Evolutionary conservation across 2,329 filamentous ascomycete genomes (phyloP).

Genomic region (Botrytis sinoallii): DNA sequence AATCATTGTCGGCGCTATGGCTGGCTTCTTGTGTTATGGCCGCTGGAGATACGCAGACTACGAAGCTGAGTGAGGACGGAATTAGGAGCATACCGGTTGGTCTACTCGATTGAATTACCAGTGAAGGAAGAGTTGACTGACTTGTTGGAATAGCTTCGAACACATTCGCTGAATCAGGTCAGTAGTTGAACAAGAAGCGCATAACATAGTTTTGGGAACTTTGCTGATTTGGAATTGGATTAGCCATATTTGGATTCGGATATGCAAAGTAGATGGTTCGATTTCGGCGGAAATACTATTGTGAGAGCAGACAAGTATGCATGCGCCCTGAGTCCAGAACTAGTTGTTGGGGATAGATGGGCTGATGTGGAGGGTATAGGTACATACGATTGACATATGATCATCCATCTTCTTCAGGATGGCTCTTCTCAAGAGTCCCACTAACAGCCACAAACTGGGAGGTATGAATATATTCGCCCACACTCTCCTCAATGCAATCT

Average conservation of each 20-base stretch:
- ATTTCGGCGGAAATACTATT: conserved; percentile 95
- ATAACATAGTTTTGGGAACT: background rate
- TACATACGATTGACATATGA: conserved; percentile 93
- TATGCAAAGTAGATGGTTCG: conserved; percentile 98
- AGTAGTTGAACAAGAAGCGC: conserved; percentile 37
- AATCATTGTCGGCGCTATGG: conserved; percentile 33
- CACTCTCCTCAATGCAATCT: background rate
- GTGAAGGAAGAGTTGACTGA: background rate
- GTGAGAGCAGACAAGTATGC: conserved; percentile 68
- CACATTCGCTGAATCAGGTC: conserved; percentile 79
- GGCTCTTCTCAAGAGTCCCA: conserved; percentile 90
- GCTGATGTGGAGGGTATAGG: conserved; percentile 45
- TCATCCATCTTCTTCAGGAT: conserved; percentile 84
- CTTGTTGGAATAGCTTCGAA: conserved; percentile 62
- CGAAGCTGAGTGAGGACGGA: conserved; percentile 39
- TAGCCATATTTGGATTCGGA: conserved; percentile 97
- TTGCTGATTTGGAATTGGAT: conserved; percentile 24
- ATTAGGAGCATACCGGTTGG: conserved; percentile 65
- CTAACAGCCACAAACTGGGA: conserved; percentile 99
- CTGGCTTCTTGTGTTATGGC: conserved; percentile 39
- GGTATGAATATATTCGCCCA: conserved; percentile 40
- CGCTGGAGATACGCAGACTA: conserved; percentile 39
- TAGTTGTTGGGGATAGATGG: background rate
- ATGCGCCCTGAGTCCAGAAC: background rate
- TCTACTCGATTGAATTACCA: conserved; percentile 19